Conservation (phyloP, 108 stramenopile genomes). For the Nannochloropsis salina region DNA sequence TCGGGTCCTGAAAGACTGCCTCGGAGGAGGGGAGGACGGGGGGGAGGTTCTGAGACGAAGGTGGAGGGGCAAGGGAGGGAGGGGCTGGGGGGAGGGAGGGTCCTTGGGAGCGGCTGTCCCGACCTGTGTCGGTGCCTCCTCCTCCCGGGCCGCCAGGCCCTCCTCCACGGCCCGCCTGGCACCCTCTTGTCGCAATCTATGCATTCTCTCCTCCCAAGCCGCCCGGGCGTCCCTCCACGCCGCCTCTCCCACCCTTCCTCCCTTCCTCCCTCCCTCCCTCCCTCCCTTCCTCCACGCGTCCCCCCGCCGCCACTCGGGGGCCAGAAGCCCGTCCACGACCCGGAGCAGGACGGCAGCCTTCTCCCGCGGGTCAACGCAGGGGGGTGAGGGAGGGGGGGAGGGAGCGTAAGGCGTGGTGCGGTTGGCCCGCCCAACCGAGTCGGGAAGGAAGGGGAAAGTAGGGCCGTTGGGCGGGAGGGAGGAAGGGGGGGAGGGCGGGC, state of each 20-base stretch:
- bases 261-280: neutral
- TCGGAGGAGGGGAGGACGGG: neutral
- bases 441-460: neutral
- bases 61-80: neutral
- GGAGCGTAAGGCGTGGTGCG: neutral
- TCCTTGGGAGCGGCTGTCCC: neutral
- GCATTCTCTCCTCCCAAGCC: neutral
- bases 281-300: neutral
- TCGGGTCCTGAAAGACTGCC: neutral
- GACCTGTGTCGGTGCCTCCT: too few relatives aligned
- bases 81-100: neutral
- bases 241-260: too few relatives aligned
- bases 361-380: neutral
- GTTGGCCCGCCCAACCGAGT: neutral
- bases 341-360: neutral
- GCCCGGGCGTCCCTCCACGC: neutral
- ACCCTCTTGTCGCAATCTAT: neutral
- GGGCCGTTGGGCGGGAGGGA: neutral
- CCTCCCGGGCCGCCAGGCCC: neutral
- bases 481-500: neutral
- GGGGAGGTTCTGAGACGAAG: neutral
- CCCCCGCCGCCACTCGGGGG: neutral
- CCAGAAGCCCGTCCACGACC: neutral
- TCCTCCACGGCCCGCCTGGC: neutral
- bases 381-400: neutral